These are phyloP conservation scores for Tuctoria greenei DNA, from an alignment of 176 grass and related monocot species.

Conservation along the genomic window DNA sequence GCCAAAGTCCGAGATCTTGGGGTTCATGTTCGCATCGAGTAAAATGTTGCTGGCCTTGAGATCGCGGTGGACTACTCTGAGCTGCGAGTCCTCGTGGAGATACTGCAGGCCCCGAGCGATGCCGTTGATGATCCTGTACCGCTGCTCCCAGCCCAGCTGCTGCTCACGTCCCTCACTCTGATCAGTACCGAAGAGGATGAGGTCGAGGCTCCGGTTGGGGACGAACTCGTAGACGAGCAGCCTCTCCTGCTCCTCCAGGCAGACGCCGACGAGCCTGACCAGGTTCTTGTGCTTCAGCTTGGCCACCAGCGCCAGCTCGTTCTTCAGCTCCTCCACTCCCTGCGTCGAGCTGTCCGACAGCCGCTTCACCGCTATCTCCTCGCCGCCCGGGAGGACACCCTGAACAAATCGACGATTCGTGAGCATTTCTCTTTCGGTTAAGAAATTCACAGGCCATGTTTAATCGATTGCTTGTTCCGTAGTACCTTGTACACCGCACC, in stretches of 20 bases:
- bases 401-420: not conserved
- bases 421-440: not conserved
- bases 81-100: conserved; percentile 69
- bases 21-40: conserved; percentile 40
- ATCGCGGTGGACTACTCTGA: conserved; percentile 58
- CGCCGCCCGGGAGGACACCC: conserved; percentile 30
- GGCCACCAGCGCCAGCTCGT: conserved; percentile 28
- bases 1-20: conserved; percentile 74
- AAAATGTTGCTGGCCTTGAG: conserved; percentile 48
- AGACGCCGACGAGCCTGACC: conserved; percentile 30
- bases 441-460: not conserved
- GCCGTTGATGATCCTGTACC: conserved; percentile 50
- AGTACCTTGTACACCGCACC: conserved; percentile 50
- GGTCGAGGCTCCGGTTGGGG: conserved; percentile 37
- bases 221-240: conserved; percentile 40
- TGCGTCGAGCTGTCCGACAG: conserved; percentile 24
- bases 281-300: conserved; percentile 50
- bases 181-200: conserved; percentile 1
- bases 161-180: not conserved
- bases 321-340: conserved; percentile 35
- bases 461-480: not conserved
- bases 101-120: conserved; percentile 66
- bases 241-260: conserved; percentile 29
- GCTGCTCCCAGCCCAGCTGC: conserved; percentile 42
- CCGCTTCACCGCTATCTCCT: conserved; percentile 42